Evolutionary conservation across 1,284 basidiomycete species (phyloP), one percentile per base, ranked within the genome.

Genomic region (Phellopilus nigrolimitatus): DNA sequence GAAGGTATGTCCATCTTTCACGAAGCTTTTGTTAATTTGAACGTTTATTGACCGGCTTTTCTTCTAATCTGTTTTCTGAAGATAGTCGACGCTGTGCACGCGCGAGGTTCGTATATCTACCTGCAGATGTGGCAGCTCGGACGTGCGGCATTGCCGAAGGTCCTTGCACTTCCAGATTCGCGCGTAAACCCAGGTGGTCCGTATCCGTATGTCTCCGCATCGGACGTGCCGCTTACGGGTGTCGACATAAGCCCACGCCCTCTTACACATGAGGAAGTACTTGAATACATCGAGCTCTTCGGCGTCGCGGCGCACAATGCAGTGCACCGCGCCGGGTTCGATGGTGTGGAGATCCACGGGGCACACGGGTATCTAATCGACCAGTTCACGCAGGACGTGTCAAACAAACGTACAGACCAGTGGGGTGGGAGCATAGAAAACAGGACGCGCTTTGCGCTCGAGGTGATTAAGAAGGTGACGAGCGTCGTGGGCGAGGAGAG

Each of bases 31-130:
- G 10, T 25, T 9, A 4, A 5, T 50, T 19, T 13, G 12, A 36
- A 13, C 28, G 15, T 24, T 17, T 19, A 25, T 21, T 13, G 7
- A 30, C 39, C n/a, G n/a, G 12, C 7, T 41, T 34, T 0, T 19
- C 25, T n/a, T n/a, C n/a, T n/a, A n/a, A n/a, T n/a, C n/a, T n/a
- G n/a, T n/a, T n/a, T n/a, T n/a, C n/a, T n/a, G n/a, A n/a, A 61
- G 57, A 54, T 69, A 41, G 63, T 62, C 17, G 64, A 63, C 28
- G 66, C 62, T 8, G 71, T 75, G 0, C 78, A 79, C 58, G 66
- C 64, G 1, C 71, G 75, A 46, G 71, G 66, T 4, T 72, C 69
- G 0, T 66, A 61, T 58, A 74, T n/a, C n/a, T n/a, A n/a, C n/a
- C n/a, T n/a, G n/a, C n/a, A n/a, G n/a, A n/a, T n/a, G n/a, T n/a